phyloP scores from a whole-genome alignment of 1,284 basidiomycete genomes.

The Sanghuangporus sanghuang region DNA sequence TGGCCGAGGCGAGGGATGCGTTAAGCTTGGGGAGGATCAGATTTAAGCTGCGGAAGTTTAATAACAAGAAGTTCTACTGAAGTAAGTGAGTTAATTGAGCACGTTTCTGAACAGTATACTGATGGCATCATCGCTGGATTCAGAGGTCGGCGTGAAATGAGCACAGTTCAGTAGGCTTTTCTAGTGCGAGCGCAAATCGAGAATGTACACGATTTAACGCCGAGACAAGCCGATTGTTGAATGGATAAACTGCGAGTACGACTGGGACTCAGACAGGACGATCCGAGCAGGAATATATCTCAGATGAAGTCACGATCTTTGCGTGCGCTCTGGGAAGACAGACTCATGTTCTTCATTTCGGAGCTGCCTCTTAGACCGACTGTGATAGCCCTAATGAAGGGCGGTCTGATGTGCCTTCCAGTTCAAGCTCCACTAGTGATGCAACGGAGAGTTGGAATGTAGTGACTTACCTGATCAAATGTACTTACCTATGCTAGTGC shows the following conservation, averaged over 20 bases:
- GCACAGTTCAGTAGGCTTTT: no score
- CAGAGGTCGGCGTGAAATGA: no score
- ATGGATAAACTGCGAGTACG: no score
- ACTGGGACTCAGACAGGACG: no score
- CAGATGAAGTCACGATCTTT: no score
- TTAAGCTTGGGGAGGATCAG: conserved; percentile 37
- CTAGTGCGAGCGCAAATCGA: no score
- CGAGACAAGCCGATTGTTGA: no score
- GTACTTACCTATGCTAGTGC: background rate
- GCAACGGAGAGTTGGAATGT: background rate
- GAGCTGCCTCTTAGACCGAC: background rate
- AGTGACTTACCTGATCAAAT: background rate
- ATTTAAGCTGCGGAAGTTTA: conserved; percentile 9
- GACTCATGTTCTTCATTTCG: background rate
- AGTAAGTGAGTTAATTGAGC: background rate
- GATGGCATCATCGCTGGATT: background rate
- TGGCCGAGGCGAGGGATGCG: conserved; percentile 45
- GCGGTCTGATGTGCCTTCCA: background rate
- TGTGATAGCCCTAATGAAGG: background rate
- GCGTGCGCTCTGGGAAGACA: background rate
- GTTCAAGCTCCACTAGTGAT: background rate
- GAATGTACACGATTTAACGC: no score
- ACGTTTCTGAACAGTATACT: background rate
- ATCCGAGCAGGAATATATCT: no score
- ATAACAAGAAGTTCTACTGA: background rate